A percentile compares a stretch with the other conserved stretches of the same genome.
These are phyloP conservation scores for Parmelia sp. DNA, from an alignment of 495 filamentous ascomycete genomes.

Conservation along the genomic window DNA sequence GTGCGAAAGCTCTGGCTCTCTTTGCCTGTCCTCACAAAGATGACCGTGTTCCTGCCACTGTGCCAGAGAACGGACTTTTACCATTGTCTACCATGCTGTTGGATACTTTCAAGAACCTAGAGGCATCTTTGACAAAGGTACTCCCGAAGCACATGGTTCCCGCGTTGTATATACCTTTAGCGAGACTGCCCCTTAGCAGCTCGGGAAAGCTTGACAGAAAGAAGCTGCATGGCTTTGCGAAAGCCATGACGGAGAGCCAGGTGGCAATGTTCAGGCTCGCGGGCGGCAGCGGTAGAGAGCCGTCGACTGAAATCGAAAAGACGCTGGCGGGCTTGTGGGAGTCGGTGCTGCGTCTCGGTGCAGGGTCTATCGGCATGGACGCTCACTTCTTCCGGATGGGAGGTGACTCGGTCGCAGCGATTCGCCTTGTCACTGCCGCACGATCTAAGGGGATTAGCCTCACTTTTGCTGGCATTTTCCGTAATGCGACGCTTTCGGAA, in stretches of 20 bases:
- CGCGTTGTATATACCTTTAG: slow-evolving; percentile 40
- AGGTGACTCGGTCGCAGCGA: slow-evolving; percentile 52
- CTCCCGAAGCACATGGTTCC: slow-evolving; percentile 48
- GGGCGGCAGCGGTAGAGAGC: slow-evolving; percentile 29
- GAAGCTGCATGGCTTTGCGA: slow-evolving; percentile 40
- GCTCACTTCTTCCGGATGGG: slow-evolving; percentile 50
- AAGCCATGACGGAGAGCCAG: slow-evolving; percentile 36
- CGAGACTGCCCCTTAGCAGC: slow-evolving; percentile 42
- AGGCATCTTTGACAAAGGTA: slow-evolving; percentile 32
- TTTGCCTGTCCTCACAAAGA: slow-evolving; percentile 22
- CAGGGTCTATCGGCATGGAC: slow-evolving; percentile 37
- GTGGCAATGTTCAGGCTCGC: slow-evolving; percentile 39
- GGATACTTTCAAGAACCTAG: slow-evolving; percentile 33
- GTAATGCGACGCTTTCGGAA: slow-evolving; percentile 40
- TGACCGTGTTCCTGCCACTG: slow-evolving; percentile 18
- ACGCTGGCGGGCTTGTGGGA: slow-evolving; percentile 38
- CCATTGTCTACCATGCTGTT: slow-evolving; percentile 27
- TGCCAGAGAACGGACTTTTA: slow-evolving; percentile 22
- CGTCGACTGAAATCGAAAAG: slow-evolving; percentile 31
- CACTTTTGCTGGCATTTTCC: slow-evolving; percentile 47
- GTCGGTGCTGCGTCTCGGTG: slow-evolving; percentile 33
- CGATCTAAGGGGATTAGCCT: slow-evolving; percentile 40
- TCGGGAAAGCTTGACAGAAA: slow-evolving; percentile 48
- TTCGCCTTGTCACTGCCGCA: slow-evolving; percentile 48
- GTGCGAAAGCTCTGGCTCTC: slow-evolving; percentile 17